Evolutionary conservation across 73 alveolate genomes (phyloP).

Genomic region (Tetrahymena malaccensis): DNA sequence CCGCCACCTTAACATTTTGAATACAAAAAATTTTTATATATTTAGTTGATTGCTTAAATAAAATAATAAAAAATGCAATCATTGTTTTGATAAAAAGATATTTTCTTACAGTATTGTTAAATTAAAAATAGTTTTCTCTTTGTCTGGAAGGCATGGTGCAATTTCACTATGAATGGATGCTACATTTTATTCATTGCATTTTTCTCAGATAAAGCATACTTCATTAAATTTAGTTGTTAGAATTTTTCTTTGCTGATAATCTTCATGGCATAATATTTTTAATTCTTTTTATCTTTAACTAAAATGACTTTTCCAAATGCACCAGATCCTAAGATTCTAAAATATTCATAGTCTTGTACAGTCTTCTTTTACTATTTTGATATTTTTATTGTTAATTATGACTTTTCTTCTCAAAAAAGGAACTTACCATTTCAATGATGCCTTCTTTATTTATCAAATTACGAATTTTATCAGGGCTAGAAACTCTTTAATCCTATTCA

Average conservation of each 20-base stretch:
- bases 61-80: slow-evolving; percentile 26
- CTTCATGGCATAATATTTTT: slow-evolving; percentile 80
- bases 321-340: slow-evolving; percentile 40
- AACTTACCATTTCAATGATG: neutral
- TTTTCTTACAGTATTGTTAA: slow-evolving; percentile 58
- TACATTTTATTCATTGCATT: slow-evolving; percentile 56
- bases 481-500: neutral
- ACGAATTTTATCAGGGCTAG: neutral
- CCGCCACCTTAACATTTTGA: slow-evolving; percentile 53
- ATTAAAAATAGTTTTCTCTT: slow-evolving; percentile 55
- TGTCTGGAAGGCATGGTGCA: slow-evolving; percentile 79
- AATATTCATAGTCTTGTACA: slow-evolving; percentile 8
- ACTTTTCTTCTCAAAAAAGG: neutral
- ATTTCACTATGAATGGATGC: slow-evolving; percentile 92
- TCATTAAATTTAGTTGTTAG: slow-evolving; percentile 72
- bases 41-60: neutral
- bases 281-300: slow-evolving; percentile 56
- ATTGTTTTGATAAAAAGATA: too few relatives aligned
- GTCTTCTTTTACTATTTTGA: neutral
- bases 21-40: slow-evolving; percentile 6
- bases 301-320: slow-evolving; percentile 50
- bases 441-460: neutral
- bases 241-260: slow-evolving; percentile 79
- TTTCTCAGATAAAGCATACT: slow-evolving; percentile 87
- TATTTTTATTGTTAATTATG: neutral